Base-by-base conservation (phyloP, 73 alveolate genomes). In the Effrenium voratum region DNA sequence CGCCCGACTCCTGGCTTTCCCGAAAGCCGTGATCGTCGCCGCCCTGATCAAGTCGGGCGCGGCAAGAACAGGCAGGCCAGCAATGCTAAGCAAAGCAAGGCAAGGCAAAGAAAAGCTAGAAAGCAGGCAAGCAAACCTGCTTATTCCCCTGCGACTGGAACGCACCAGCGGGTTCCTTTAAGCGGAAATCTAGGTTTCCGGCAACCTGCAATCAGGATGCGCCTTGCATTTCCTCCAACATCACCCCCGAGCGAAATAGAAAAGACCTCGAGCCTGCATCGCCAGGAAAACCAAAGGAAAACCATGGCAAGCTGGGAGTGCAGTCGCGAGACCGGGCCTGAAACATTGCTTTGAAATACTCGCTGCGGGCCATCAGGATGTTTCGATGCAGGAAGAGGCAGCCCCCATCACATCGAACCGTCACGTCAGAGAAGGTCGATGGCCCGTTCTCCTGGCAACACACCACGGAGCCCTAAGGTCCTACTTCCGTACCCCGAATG, bases 281-380 rank as follows among this genome's bases (percentile, higher is more conserved):
- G 16, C 16, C 30, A 60, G 16, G 75, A 4, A 60, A 24, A 10
- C 34, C 16, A 4, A 60, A 60, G 44, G n/a, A 13, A 63, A 16
- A 34, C 40, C 34, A 6, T 63, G 77, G 43, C 26, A 40, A 63
- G 26, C n/a, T 63, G 40, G 43, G 40, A 16, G 34, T 40, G n/a
- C 26, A 2, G 77, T 63, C 38, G 26, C 43, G n/a, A 63, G 52
- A 6, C 50, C 83, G 6, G 36, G 95, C 95, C 95, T 87, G 95
- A 38, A 87, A 87, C 95, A 87, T 87, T 22, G 95, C 95, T 45
- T 72, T 63, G 95, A 87, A 87, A 32, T 87, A 87, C 22, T 87
- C 95, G 84, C 95, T 87, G 40, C 95, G 95, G 28, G 95, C 75
- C 95, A 87, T 87, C 32, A 87, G 85, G 85, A 87, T 87, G 95